Evolutionary conservation across 2,329 filamentous ascomycete species (phyloP).

Genomic region (Claviceps sp.): DNA sequence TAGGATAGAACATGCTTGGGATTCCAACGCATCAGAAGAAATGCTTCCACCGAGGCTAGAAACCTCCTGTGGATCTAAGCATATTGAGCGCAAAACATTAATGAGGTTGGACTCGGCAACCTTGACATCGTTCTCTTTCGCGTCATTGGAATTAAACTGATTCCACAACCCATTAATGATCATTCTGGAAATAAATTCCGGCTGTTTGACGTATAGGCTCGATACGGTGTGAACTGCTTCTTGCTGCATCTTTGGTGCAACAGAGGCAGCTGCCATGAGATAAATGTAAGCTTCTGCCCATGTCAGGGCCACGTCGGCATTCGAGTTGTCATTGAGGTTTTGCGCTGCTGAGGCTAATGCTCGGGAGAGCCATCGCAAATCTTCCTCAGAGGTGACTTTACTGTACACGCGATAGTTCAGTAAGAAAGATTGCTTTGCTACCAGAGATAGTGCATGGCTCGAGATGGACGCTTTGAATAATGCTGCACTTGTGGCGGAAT

Average conservation of each 20-base stretch:
- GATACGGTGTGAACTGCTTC: constrained; percentile 50
- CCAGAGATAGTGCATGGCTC: constrained; percentile 51
- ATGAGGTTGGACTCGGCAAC: constrained; percentile 52
- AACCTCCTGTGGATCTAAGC: constrained; percentile 39
- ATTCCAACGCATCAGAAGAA: constrained; percentile 39
- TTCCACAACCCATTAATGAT: constrained; percentile 66
- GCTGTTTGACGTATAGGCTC: constrained; percentile 46
- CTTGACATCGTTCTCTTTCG: constrained; percentile 67
- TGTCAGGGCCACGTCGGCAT: constrained; percentile 40
- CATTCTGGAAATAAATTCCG: constrained; percentile 44
- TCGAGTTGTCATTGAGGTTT: constrained; percentile 35
- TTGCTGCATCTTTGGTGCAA: constrained; percentile 50
- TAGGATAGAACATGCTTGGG: constrained; percentile 63
- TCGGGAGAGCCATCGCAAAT: constrained; percentile 63
- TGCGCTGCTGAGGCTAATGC: constrained; percentile 51
- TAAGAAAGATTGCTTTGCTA: constrained; percentile 79
- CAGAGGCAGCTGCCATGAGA: constrained; percentile 48
- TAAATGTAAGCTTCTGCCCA: constrained; percentile 87
- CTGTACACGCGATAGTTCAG: constrained; percentile 75
- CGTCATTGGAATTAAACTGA: constrained; percentile 56
- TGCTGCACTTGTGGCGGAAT: constrained; percentile 28
- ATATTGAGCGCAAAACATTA: constrained; percentile 48
- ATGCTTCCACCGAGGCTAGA: constrained; percentile 27
- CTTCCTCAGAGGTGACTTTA: constrained; percentile 61
- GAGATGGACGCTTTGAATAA: constrained; percentile 47